These are phyloP conservation scores for Pseudogymnoascus sp. DNA, from an alignment of 2,329 filamentous ascomycete species.

Conservation along the genomic window DNA sequence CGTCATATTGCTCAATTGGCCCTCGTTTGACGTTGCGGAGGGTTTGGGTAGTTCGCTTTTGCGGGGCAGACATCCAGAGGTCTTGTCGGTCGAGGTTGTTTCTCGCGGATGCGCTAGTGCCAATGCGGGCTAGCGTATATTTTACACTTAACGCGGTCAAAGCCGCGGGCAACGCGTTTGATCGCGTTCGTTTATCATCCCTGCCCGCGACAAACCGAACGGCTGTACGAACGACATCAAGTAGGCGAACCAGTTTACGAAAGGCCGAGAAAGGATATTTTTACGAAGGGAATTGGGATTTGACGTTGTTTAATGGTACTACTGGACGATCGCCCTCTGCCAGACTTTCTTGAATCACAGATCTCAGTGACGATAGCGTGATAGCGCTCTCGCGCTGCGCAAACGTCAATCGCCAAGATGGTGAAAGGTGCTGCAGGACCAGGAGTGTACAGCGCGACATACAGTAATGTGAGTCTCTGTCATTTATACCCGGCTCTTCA, in stretches of 20 bases:
- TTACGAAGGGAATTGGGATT: background rate
- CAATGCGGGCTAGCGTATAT: background rate
- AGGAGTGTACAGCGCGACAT: constrained; percentile 57
- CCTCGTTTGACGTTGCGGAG: constrained; percentile 4
- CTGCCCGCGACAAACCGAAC: constrained; percentile 5
- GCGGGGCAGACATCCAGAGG: background rate
- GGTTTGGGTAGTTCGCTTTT: constrained; percentile 7
- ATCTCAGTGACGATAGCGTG: background rate
- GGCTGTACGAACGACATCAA: background rate
- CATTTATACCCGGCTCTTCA: background rate
- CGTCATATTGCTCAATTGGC: constrained; percentile 31
- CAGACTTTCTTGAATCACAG: background rate
- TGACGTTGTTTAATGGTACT: background rate
- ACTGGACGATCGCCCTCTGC: background rate
- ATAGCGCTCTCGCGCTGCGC: background rate
- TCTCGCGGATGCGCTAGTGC: background rate
- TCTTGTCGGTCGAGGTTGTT: constrained; percentile 6
- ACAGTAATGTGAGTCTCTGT: constrained; percentile 50
- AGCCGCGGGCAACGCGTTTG: constrained; percentile 2
- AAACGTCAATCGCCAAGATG: constrained; percentile 20
- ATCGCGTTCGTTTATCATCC: constrained; percentile 6
- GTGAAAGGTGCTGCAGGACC: constrained; percentile 24
- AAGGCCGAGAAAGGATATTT: constrained; percentile 2
- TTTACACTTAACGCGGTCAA: constrained; percentile 8
- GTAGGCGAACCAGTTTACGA: background rate